Evolutionary conservation across 2,329 filamentous ascomycete genomes (phyloP).

Genomic region (Aspergillus caelatus): DNA sequence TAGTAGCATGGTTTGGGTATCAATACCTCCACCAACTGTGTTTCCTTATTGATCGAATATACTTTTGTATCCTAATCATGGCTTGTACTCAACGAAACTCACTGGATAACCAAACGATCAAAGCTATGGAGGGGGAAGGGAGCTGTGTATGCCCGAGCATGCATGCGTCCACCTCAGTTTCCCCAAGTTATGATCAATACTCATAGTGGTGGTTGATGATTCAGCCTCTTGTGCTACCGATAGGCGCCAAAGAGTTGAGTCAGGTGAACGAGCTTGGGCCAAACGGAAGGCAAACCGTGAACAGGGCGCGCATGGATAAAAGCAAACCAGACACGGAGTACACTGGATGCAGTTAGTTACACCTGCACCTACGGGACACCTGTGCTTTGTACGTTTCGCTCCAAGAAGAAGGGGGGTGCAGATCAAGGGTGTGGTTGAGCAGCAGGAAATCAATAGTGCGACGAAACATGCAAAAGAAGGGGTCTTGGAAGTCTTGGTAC

Average conservation of each 20-base stretch:
- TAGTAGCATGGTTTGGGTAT: conserved; percentile 2
- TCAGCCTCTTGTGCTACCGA: not conserved
- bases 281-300: conserved; percentile 14
- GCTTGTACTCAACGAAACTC: not conserved
- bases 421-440: conserved; percentile 6
- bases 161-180: not conserved
- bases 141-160: not conserved
- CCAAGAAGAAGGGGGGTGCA: not conserved
- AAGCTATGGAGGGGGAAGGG: not conserved
- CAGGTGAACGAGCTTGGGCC: conserved; percentile 9
- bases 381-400: not conserved
- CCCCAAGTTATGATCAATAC: not conserved
- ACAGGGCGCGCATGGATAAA: not conserved
- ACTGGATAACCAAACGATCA: not conserved
- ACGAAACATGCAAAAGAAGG: conserved; percentile 6
- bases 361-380: not conserved
- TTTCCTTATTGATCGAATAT: not conserved
- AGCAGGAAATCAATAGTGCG: conserved; percentile 1
- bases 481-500: conserved; percentile 2
- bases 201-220: conserved; percentile 31
- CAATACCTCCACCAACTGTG: not conserved
- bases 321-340: not conserved
- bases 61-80: not conserved
- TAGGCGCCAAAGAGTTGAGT: not conserved
- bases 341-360: conserved; percentile 1